Conservation (phyloP, 176 grass and related monocot species). For the Cenchrus americanus region DNA sequence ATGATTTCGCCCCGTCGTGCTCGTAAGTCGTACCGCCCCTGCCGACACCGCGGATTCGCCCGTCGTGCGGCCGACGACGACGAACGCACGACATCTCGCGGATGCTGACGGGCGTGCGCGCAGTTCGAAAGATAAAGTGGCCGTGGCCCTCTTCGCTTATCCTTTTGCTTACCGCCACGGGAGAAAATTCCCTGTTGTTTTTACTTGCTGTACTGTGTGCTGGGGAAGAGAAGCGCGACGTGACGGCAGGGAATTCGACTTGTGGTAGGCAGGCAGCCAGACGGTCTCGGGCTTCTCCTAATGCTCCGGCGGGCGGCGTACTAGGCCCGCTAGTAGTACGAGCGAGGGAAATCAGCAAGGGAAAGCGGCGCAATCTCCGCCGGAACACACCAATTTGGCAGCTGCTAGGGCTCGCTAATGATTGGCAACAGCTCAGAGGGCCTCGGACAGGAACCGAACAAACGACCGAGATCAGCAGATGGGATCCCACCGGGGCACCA, state of each 20-base stretch:
- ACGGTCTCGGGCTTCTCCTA: neutral
- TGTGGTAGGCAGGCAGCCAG: too few species aligned
- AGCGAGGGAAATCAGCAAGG: neutral
- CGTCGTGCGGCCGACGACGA: neutral
- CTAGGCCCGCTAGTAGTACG: too few species aligned
- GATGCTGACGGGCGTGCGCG: neutral
- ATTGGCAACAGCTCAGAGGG: constrained; percentile 29
- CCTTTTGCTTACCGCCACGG: neutral
- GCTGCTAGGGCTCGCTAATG: neutral
- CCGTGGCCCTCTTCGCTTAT: too few species aligned
- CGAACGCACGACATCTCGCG: neutral
- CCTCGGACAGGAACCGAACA: constrained; percentile 22
- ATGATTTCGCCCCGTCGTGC: neutral
- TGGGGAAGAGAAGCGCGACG: neutral
- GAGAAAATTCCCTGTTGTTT: neutral
- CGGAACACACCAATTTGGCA: neutral
- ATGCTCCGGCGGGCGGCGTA: too few species aligned
- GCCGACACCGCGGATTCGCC: constrained; percentile 31
- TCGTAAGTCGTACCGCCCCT: neutral
- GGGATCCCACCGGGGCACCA: neutral
- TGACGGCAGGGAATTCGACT: neutral
- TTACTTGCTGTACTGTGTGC: neutral
- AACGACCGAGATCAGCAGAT: constrained; percentile 1
- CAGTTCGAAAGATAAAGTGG: neutral
- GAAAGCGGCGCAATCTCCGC: constrained; percentile 23